These are phyloP conservation scores for Pichia heedii DNA, from an alignment of 805 yeast genomes.

Conservation along the genomic window DNA sequence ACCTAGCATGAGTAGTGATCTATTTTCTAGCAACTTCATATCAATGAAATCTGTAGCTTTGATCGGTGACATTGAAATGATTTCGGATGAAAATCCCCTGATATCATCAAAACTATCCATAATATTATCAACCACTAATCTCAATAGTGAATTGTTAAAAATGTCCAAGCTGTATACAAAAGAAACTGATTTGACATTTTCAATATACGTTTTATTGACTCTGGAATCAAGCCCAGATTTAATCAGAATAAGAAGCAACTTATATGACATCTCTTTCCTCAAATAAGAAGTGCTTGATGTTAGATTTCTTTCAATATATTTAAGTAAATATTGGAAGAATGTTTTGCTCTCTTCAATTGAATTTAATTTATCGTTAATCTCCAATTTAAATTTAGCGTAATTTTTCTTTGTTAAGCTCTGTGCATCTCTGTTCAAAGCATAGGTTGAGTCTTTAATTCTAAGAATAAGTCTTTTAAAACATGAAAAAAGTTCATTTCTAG, in stretches of 20 bases:
- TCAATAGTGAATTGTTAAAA: conserved; percentile 30
- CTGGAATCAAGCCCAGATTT: conserved; percentile 48
- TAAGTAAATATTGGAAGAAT: conserved; percentile 28
- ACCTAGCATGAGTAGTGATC: conserved; percentile 24
- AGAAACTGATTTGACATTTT: conserved; percentile 34
- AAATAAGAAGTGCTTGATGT: conserved; percentile 53
- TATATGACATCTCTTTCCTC: conserved; percentile 39
- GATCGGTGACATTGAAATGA: conserved; percentile 39
- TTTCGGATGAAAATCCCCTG: conserved; percentile 39
- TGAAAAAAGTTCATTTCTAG: conserved; percentile 58
- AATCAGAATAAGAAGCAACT: conserved; percentile 37
- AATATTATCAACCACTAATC: conserved; percentile 51
- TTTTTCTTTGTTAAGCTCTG: conserved; percentile 31
- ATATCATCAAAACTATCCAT: conserved; percentile 73
- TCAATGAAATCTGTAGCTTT: conserved; percentile 19
- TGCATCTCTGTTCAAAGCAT: conserved; percentile 45
- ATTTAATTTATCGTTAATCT: conserved; percentile 24
- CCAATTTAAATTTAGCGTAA: conserved; percentile 28
- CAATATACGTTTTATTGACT: conserved; percentile 30
- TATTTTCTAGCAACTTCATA: conserved; percentile 14
- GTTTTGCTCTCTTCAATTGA: conserved; percentile 26
- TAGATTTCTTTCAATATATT: conserved; percentile 22
- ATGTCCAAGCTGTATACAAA: conserved; percentile 42
- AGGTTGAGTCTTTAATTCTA: conserved; percentile 62
- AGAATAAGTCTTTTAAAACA: conserved; percentile 51